A percentile compares a stretch with the other conserved stretches of the same genome.
phyloP scores from a whole-genome alignment of 164 flowering plant species.

The Warburgia ugandensis region DNA sequence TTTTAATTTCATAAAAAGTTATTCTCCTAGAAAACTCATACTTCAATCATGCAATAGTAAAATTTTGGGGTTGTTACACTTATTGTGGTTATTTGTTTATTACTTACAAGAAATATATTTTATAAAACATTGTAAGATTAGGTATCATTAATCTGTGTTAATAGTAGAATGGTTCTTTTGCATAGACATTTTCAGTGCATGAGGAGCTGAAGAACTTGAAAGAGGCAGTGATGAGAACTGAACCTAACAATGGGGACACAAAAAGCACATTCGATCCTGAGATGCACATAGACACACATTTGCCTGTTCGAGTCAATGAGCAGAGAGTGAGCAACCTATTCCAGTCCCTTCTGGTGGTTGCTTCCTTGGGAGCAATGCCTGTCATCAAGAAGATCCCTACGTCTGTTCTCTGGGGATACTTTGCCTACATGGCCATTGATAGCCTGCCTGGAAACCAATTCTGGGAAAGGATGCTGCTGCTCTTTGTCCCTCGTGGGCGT shows the following conservation, averaged over 20 bases:
- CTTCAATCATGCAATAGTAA: no score
- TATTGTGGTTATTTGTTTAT: no score
- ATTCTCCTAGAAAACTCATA: no score
- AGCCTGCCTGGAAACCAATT: conserved; percentile 78
- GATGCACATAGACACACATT: conserved; percentile 63
- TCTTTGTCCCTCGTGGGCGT: conserved; percentile 45
- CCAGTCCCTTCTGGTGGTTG: conserved; percentile 55
- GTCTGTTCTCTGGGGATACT: no score
- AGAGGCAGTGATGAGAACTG: conserved; percentile 30
- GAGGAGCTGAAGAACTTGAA: conserved; percentile 40
- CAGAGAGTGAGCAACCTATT: conserved; percentile 61
- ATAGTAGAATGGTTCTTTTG: no score
- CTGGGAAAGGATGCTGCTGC: conserved; percentile 55
- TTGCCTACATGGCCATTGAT: conserved; percentile 73
- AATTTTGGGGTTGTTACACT: no score
- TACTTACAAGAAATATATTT: no score
- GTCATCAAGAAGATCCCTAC: conserved; percentile 43
- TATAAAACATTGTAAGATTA: no score
- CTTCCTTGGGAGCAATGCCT: conserved; percentile 35
- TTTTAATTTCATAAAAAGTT: no score
- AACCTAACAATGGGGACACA: conserved; percentile 17
- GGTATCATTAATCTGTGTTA: no score
- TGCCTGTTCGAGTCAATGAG: conserved; percentile 70
- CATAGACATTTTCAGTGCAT: conserved; percentile 21
- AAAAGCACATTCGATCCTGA: conserved; percentile 43